Evolutionary conservation across 208 protist species (phyloP).

Genomic region (Acanthamoeba lugdunensis): DNA sequence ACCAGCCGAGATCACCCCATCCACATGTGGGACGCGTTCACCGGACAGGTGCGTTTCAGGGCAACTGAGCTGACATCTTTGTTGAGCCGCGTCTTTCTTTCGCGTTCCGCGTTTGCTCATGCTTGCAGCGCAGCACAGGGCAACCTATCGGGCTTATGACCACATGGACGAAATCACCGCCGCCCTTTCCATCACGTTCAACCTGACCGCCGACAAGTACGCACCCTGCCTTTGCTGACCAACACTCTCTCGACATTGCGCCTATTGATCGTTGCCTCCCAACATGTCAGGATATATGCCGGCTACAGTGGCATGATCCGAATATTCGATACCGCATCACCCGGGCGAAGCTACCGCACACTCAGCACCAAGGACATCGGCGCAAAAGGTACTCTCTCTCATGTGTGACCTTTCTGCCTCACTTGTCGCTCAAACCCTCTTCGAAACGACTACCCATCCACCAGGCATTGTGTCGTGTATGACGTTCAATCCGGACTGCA

Average conservation of each 20-base stretch:
- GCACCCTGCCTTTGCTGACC: background rate
- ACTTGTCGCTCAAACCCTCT: no score
- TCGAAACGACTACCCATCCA: background rate
- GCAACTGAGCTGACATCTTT: background rate
- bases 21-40: slow-evolving; percentile 68
- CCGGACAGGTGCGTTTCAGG: slow-evolving; percentile 11
- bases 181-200: slow-evolving; percentile 39
- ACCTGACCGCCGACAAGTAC: slow-evolving; percentile 37
- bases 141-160: slow-evolving; percentile 60
- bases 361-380: slow-evolving; percentile 27
- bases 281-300: slow-evolving; percentile 36
- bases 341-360: slow-evolving; percentile 15
- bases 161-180: slow-evolving; percentile 66
- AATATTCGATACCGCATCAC: slow-evolving; percentile 43
- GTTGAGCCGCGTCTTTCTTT: background rate
- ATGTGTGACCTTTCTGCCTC: background rate
- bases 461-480: slow-evolving; percentile 54
- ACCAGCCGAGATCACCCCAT: slow-evolving; percentile 68
- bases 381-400: background rate
- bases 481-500: slow-evolving; percentile 27
- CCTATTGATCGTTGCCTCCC: background rate
- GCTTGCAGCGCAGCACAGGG: background rate
- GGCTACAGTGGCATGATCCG: slow-evolving; percentile 24
- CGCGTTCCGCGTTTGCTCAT: background rate
- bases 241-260: background rate